Percentiles rank a stretch among this genome's conserved stretches.
phyloP scores from a whole-genome alignment of 768 basidiomycete genomes.

The Mycena alexandri region DNA sequence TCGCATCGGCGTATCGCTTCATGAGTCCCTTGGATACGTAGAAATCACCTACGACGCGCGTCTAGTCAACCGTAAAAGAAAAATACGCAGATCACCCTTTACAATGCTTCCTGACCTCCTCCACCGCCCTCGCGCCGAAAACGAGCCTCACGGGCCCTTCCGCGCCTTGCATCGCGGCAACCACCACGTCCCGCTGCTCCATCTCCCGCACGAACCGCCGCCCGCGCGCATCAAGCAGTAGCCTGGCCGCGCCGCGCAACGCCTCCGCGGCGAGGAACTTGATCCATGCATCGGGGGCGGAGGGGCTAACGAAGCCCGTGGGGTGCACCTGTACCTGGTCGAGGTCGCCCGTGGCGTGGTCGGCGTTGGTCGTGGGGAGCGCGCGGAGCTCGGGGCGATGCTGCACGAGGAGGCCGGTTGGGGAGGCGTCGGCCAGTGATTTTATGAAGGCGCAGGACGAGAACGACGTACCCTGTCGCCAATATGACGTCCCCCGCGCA shows the following conservation, averaged over 20 bases:
- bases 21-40: slow-evolving; percentile 45
- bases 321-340: slow-evolving; percentile 56
- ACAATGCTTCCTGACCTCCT: slow-evolving; percentile 41
- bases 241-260: slow-evolving; percentile 83
- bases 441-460: too few relatives aligned
- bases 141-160: slow-evolving; percentile 43
- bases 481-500: slow-evolving; percentile 36
- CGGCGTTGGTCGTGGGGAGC: slow-evolving; percentile 44
- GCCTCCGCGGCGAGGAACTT: slow-evolving; percentile 89
- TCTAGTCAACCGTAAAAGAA: neutral
- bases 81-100: neutral
- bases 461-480: slow-evolving; percentile 39
- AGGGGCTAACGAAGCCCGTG: slow-evolving; percentile 85
- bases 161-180: slow-evolving; percentile 40
- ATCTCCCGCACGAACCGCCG: slow-evolving; percentile 82
- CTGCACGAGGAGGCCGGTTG: slow-evolving; percentile 37
- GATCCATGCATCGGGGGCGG: slow-evolving; percentile 74
- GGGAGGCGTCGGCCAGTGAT: slow-evolving; percentile 39
- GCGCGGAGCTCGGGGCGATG: slow-evolving; percentile 42
- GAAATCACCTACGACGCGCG: slow-evolving; percentile 37
- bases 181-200: slow-evolving; percentile 62
- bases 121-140: slow-evolving; percentile 35
- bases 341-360: slow-evolving; percentile 47
- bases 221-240: slow-evolving; percentile 76
- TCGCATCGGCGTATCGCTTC: slow-evolving; percentile 39